Evolutionary conservation across 129 eudicot genomes (phyloP), one percentile per base, ranked within the genome.

Genomic region (Saussurea involucrata): DNA sequence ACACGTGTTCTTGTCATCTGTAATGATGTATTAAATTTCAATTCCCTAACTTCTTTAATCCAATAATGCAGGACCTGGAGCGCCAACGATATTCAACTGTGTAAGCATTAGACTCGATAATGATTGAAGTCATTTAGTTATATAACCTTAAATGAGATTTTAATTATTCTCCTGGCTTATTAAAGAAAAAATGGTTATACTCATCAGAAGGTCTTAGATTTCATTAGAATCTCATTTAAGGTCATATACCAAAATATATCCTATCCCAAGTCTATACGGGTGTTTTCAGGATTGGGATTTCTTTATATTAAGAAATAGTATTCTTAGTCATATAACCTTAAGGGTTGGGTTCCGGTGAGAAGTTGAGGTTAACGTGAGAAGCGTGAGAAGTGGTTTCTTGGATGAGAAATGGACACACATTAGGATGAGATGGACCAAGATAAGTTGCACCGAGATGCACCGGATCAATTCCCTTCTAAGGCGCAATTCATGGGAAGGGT

Each of bases 61-160:
- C 69, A 44, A 58, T 72, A 69, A 76, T 90, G 82, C 90, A 93
- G 98, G 98, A 77, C 98, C 98, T 82, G 95, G 85, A 21, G 96
- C 98, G 31, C 98, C 98, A 27, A 75, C 68, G 55, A 65, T 82
- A 61, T 93, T 93, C 84, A 93, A 93, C 78, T 86, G 92, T 76
- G 98, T 93, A 90, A 93, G 92, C 21, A 72, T 65, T 10, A 69
- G 18, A 44, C 63, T 73, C 53, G n/a, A 27, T 71, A 27, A 15
- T 53, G 24, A 24, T 58, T 18, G 31, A 15, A 4, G 17, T 40
- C 3, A 40, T 40, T 40, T 40, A 40, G 49, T 15, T 8, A 40
- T 40, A 12, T 40, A 40, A 40, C 49, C 49, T 0, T 40, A 40
- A 40, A 40, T 40, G 49, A 40, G 49, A 40, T 40, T 10, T 40